Evolutionary conservation across 805 yeast species (phyloP), one percentile per base, ranked within the genome.

Genomic region (Pichia deserticola): DNA sequence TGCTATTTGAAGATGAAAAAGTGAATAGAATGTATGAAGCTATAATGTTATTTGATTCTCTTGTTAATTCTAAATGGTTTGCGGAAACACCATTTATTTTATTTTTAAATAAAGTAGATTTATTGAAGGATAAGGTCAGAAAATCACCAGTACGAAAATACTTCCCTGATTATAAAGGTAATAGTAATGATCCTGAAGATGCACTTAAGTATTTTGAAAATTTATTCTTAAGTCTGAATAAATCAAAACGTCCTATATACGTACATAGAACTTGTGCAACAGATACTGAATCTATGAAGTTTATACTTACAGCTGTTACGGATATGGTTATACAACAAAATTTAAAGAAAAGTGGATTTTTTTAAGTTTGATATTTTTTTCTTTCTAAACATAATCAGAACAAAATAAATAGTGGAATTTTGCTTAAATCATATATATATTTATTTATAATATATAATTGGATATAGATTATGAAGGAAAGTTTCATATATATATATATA

Each of bases 231-330:
- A 71, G 77, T 48, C 64, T 86, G 52, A 88, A 89, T 63, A 71
- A 78, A 53, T 64, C 76, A 4, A 75, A 79, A 43, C 79, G 82
- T 54, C 92, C 89, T n/a, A 77, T 93, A 34, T 93, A 93, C 63
- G 85, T 88, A 27, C 97, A 89, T 68, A 72, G 89, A 56, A 93
- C 99, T 1, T 89, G 97, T 69, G 99, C 99, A 0, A 93, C 99
- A 0, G 98, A 93, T 64, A 79, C 95, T 0, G 74, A 79, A 49
- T 79, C 89, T 32, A 93, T 93, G 96, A 77, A 79, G 60, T 92
- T 90, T 61, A 97, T 93, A 15, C 73, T 93, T 50, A 79, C 86
- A 5, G 97, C 98, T 0, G 96, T 89, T 8, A 89, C 97, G 1
- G 98, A 93, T 68, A 75, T 89, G 79, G 79, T 93, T 43, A 78